These are phyloP conservation scores for Helicostylum pulchrum DNA, from an alignment of 192 early-diverging fungal species.

Conservation along the genomic window DNA sequence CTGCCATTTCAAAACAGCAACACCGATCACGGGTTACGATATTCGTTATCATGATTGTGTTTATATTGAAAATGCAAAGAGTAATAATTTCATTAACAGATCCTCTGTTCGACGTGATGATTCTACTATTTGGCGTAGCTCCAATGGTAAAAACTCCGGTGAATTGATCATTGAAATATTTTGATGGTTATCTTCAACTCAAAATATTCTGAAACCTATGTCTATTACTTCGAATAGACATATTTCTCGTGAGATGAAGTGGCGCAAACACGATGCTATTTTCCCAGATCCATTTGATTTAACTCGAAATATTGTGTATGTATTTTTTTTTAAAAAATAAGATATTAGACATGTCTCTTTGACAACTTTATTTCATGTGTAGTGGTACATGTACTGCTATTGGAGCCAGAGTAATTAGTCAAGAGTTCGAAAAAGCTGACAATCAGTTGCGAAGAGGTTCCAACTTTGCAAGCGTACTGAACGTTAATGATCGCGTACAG, in stretches of 20 bases:
- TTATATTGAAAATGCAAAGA: not conserved
- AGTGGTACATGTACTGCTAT: slow-evolving; percentile 1
- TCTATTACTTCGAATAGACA: not conserved
- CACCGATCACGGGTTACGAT: not conserved
- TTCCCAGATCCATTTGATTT: not conserved
- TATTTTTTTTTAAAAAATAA: not conserved
- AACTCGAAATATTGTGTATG: not conserved
- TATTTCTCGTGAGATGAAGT: not conserved
- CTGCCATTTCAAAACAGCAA: not conserved
- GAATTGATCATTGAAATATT: not conserved
- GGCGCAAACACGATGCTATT: not conserved
- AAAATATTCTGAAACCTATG: not conserved
- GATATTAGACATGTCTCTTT: not conserved
- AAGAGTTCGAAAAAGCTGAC: slow-evolving; percentile 3
- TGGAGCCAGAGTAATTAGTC: not conserved
- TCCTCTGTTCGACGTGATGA: not conserved
- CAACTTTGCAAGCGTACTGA: too few relatives aligned
- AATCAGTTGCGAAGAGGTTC: not conserved
- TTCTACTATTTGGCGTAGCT: not conserved
- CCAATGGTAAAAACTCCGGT: not conserved
- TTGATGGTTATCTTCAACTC: not conserved
- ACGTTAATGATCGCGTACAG: too few relatives aligned
- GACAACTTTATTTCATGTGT: not conserved
- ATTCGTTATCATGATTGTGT: not conserved
- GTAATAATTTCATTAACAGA: not conserved